Conservation (phyloP, 228 moss, liverwort and hornwort species). For the Sphagnum magellanicum region DNA sequence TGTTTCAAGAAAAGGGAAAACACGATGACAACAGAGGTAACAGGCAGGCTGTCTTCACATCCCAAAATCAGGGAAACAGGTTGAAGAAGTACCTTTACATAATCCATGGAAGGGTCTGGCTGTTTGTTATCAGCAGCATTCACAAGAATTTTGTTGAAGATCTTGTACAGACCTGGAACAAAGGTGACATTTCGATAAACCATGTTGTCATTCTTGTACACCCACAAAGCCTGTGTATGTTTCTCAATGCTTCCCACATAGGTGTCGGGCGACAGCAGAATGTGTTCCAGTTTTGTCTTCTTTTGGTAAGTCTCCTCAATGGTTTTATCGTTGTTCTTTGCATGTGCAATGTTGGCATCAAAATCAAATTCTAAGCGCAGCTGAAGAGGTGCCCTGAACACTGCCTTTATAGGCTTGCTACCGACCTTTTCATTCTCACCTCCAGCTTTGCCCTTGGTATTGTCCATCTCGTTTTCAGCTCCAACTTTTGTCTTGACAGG, state of each 20-base stretch:
- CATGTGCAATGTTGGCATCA: slow-evolving; percentile 28
- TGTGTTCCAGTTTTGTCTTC: slow-evolving; percentile 95
- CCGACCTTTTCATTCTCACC: too few relatives aligned
- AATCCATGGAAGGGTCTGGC: slow-evolving; percentile 83
- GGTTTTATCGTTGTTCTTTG: slow-evolving; percentile 33
- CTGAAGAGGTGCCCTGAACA: slow-evolving; percentile 52
- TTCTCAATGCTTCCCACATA: slow-evolving; percentile 95
- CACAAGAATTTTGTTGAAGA: slow-evolving; percentile 94
- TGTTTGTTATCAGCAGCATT: slow-evolving; percentile 94
- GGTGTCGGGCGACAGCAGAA: slow-evolving; percentile 84
- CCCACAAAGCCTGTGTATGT: slow-evolving; percentile 81
- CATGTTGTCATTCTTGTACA: slow-evolving; percentile 76
- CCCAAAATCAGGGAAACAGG: neutral
- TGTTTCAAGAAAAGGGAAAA: neutral
- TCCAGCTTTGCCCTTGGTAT: too few relatives aligned
- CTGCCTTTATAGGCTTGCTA: slow-evolving; percentile 4
- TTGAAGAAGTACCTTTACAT: slow-evolving; percentile 50
- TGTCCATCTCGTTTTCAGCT: too few relatives aligned
- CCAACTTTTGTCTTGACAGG: neutral
- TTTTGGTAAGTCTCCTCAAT: slow-evolving; percentile 93
- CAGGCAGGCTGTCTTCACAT: neutral
- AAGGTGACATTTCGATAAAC: slow-evolving; percentile 66
- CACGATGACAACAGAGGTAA: neutral
- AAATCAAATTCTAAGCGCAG: slow-evolving; percentile 35
- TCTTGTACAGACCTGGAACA: slow-evolving; percentile 95